These are phyloP conservation scores for Cryptomeria japonica DNA, from an alignment of 75 land plant genomes.

Conservation along the genomic window DNA sequence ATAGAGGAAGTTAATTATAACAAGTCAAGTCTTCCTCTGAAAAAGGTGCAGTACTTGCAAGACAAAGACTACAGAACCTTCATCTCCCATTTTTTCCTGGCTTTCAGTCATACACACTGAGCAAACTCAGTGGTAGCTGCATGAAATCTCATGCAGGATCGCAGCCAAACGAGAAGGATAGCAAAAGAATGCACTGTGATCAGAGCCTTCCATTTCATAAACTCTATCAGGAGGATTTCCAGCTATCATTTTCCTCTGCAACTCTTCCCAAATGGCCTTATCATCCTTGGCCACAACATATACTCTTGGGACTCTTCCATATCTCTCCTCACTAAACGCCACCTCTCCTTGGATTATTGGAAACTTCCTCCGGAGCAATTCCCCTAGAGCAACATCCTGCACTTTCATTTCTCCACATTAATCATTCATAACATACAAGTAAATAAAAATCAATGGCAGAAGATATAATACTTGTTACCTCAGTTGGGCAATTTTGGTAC, in stretches of 20 bases:
- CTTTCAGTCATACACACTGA: too few relatives aligned
- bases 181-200: conserved; percentile 60
- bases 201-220: conserved; percentile 40
- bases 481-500: not conserved
- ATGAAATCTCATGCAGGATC: conserved; percentile 17
- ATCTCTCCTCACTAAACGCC: conserved; percentile 18
- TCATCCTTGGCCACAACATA: conserved; percentile 41
- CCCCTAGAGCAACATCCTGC: not conserved
- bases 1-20: too few relatives aligned
- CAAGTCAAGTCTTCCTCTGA: too few relatives aligned
- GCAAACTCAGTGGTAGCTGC: not conserved
- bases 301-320: conserved; percentile 36
- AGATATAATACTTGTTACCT: not conserved
- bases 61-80: too few relatives aligned
- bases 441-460: not conserved
- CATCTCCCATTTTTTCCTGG: too few relatives aligned
- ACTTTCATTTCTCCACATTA: not conserved
- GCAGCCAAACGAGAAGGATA: conserved; percentile 22
- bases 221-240: conserved; percentile 21
- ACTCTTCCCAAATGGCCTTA: conserved; percentile 9
- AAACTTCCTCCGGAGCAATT: not conserved
- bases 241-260: conserved; percentile 34
- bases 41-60: too few relatives aligned
- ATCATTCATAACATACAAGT: not conserved
- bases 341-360: not conserved